Conservation (phyloP, 1,284 basidiomycete genomes). For the Rhodotorula sp. region DNA sequence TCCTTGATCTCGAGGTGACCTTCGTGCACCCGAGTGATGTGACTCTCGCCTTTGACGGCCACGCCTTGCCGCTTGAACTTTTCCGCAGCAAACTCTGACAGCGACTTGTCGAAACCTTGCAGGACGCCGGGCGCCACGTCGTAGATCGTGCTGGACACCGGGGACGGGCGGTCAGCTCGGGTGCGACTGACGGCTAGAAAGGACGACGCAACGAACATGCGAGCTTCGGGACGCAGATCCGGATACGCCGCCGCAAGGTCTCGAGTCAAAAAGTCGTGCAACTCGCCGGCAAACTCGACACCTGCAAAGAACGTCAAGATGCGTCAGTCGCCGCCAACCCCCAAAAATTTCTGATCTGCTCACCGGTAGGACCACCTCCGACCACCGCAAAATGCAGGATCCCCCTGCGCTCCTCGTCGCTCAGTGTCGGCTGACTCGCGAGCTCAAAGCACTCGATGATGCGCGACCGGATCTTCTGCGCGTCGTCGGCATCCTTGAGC, state of each 20-base stretch:
- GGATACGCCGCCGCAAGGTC: slow-evolving; percentile 63
- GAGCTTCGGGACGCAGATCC: slow-evolving; percentile 28
- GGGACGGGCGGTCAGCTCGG: not conserved
- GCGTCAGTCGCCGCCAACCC: not conserved
- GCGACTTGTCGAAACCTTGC: slow-evolving; percentile 43
- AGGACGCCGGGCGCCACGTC: slow-evolving; percentile 46
- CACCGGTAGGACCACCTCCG: slow-evolving; percentile 55
- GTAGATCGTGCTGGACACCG: slow-evolving; percentile 27
- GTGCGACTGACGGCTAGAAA: not conserved
- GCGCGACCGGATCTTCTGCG: slow-evolving; percentile 69
- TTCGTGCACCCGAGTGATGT: slow-evolving; percentile 36
- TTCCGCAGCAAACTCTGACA: slow-evolving; percentile 45
- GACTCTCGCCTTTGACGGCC: slow-evolving; percentile 30
- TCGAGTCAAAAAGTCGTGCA: slow-evolving; percentile 76
- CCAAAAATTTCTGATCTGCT: not conserved
- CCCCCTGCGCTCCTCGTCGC: slow-evolving; percentile 64
- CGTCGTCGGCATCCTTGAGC: slow-evolving; percentile 70
- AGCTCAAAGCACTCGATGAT: slow-evolving; percentile 80
- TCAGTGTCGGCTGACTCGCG: slow-evolving; percentile 68
- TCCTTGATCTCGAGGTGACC: slow-evolving; percentile 40
- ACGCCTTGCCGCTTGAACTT: slow-evolving; percentile 43
- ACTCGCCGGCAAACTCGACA: slow-evolving; percentile 80
- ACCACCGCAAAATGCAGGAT: slow-evolving; percentile 78
- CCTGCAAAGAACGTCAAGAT: slow-evolving; percentile 50
- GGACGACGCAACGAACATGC: slow-evolving; percentile 12